Evolutionary conservation across 768 basidiomycete genomes (phyloP).

Genomic region (Lactarius hengduanensis): DNA sequence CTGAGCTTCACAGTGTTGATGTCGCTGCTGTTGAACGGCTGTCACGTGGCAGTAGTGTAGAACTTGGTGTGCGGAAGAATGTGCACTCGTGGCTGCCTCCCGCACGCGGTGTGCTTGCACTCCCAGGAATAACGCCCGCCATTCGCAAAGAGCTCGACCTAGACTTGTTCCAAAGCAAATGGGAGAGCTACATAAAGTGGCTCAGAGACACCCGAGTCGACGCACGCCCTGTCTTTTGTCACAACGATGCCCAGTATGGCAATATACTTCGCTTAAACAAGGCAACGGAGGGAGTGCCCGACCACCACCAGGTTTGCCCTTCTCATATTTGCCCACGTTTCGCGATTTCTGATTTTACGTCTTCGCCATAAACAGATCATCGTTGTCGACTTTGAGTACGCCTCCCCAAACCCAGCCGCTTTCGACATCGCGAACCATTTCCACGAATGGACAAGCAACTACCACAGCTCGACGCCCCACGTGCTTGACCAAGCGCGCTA

Average conservation of each 20-base stretch:
- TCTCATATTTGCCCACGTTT: constrained; percentile 15
- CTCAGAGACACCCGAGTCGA: constrained; percentile 55
- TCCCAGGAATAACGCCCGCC: constrained; percentile 50
- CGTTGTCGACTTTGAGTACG: constrained; percentile 98
- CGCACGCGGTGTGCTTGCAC: constrained; percentile 71
- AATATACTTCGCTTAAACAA: constrained; percentile 77
- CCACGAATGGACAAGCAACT: constrained; percentile 95
- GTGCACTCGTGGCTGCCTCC: constrained; percentile 66
- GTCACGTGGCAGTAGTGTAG: constrained; percentile 49
- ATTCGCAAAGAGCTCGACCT: constrained; percentile 60
- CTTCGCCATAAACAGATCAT: constrained; percentile 57
- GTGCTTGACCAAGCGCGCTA: constrained; percentile 62
- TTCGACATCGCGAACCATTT: constrained; percentile 98
- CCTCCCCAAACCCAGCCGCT: constrained; percentile 85
- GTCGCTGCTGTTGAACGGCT: constrained; percentile 58
- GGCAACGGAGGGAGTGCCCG: constrained; percentile 53
- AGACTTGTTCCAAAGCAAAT: constrained; percentile 57
- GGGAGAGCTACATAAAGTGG: constrained; percentile 72
- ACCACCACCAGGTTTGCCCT: constrained; percentile 69
- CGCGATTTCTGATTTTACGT: constrained; percentile 26
- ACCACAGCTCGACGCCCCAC: constrained; percentile 70
- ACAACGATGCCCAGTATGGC: constrained; percentile 96
- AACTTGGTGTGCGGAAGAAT: constrained; percentile 63
- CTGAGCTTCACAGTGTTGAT: constrained; percentile 92
- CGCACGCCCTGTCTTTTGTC: constrained; percentile 73